phyloP scores from a whole-genome alignment of 2,329 filamentous ascomycete genomes.

The Paraconiothyrium brasiliense region DNA sequence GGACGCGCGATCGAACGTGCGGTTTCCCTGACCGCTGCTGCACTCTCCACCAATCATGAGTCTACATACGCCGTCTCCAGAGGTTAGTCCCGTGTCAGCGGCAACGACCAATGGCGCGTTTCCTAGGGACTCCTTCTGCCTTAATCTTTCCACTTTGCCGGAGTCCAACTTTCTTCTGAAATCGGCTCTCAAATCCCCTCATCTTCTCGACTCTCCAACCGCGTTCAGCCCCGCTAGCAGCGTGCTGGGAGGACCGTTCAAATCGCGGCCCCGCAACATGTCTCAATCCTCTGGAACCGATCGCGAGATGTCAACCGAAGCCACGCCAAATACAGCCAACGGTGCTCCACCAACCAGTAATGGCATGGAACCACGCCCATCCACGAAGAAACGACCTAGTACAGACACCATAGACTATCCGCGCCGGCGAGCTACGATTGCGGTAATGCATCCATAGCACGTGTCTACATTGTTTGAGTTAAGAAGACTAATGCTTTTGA shows the following conservation, averaged over 20 bases:
- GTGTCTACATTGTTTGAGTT: neutral
- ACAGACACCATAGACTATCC: conserved; percentile 56
- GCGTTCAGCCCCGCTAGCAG: conserved; percentile 41
- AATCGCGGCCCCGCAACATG: conserved; percentile 54
- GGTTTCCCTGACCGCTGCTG: conserved; percentile 36
- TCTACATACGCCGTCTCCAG: conserved; percentile 51
- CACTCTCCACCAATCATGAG: conserved; percentile 51
- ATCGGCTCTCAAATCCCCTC: conserved; percentile 49
- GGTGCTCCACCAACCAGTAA: conserved; percentile 43
- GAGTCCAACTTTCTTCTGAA: conserved; percentile 51
- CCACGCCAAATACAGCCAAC: conserved; percentile 37
- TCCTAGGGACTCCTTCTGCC: conserved; percentile 51
- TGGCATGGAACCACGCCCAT: conserved; percentile 39
- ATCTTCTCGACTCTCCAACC: conserved; percentile 51
- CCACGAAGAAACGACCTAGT: conserved; percentile 50
- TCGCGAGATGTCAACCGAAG: conserved; percentile 50
- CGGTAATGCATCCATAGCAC: conserved; percentile 37
- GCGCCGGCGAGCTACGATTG: conserved; percentile 53
- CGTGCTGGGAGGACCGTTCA: conserved; percentile 43
- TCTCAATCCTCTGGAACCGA: conserved; percentile 54
- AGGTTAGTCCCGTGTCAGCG: conserved; percentile 55
- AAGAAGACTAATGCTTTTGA: conserved; percentile 34
- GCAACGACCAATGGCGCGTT: conserved; percentile 51
- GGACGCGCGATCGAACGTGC: conserved; percentile 36
- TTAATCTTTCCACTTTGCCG: conserved; percentile 51